Evolutionary conservation across 805 yeast genomes (phyloP).

Genomic region (Groenewaldozyma tartarivorans): DNA sequence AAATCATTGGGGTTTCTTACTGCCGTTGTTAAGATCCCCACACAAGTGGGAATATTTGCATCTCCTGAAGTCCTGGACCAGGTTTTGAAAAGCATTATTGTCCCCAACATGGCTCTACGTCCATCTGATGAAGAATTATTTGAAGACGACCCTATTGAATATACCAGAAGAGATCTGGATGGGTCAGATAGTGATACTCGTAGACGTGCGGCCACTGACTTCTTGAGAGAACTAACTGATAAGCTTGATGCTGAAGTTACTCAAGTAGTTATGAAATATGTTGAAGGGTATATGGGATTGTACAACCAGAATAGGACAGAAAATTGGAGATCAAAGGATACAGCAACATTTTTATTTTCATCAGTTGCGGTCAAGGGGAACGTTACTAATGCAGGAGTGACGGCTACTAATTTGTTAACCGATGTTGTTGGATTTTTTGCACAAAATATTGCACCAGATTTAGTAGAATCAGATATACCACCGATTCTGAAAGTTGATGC

Average conservation of each 20-base stretch:
- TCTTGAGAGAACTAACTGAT: conserved; percentile 75
- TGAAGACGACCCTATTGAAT: conserved; percentile 96
- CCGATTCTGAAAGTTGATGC: conserved; percentile 88
- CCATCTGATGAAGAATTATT: conserved; percentile 85
- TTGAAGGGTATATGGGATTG: conserved; percentile 51
- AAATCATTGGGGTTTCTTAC: conserved; percentile 75
- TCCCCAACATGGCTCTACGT: conserved; percentile 82
- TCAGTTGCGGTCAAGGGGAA: conserved; percentile 88
- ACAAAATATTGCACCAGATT: conserved; percentile 71
- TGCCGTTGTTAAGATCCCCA: conserved; percentile 63
- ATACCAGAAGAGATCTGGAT: conserved; percentile 84
- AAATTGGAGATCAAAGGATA: conserved; percentile 81
- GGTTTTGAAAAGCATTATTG: conserved; percentile 69
- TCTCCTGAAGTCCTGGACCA: conserved; percentile 57
- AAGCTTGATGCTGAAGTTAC: conserved; percentile 70
- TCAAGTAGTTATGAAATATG: conserved; percentile 60
- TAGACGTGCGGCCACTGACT: conserved; percentile 87
- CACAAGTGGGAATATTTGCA: conserved; percentile 53
- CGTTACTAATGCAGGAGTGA: conserved; percentile 76
- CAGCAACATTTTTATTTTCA: conserved; percentile 76
- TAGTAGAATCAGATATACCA: conserved; percentile 45
- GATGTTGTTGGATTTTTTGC: conserved; percentile 84
- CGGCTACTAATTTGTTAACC: conserved; percentile 72
- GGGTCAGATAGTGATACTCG: conserved; percentile 92
- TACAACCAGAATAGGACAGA: conserved; percentile 34